Percentiles rank a stretch among this genome's conserved stretches.
These are phyloP conservation scores for Blastomyces silverae DNA, from an alignment of 2,329 filamentous ascomycete species.

Conservation along the genomic window DNA sequence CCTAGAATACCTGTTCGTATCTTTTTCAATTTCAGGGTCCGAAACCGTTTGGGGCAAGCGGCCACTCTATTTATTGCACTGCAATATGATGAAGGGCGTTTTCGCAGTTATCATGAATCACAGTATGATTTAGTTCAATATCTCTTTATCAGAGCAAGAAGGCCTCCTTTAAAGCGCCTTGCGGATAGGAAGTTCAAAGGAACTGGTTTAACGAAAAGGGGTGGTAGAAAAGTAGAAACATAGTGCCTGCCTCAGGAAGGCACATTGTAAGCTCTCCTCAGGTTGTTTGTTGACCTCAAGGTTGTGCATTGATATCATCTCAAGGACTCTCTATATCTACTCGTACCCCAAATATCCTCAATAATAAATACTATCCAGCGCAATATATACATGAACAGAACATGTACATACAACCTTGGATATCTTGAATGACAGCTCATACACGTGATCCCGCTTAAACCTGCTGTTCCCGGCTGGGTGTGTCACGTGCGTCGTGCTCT, in stretches of 20 bases:
- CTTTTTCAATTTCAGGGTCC: background rate
- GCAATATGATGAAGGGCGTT: background rate
- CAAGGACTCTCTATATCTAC: background rate
- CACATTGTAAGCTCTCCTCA: background rate
- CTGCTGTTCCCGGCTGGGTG: background rate
- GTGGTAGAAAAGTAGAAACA: background rate
- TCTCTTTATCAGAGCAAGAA: background rate
- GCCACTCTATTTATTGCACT: background rate
- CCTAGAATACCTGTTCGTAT: background rate
- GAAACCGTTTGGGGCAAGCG: background rate
- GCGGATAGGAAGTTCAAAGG: background rate
- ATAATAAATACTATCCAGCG: too few species aligned
- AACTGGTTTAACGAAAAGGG: background rate
- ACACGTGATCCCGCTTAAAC: background rate
- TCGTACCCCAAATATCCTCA: background rate
- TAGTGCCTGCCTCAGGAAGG: background rate
- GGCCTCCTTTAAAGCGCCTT: background rate
- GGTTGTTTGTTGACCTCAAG: background rate
- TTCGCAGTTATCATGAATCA: background rate
- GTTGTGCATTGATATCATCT: background rate
- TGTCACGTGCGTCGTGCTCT: slow-evolving; percentile 3
- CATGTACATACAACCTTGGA: too few species aligned
- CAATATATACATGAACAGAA: too few species aligned
- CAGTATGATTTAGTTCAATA: background rate
- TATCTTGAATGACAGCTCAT: too few species aligned